Conservation (phyloP, 2,329 filamentous ascomycete genomes). For the Nannizziopsis barbatae region DNA sequence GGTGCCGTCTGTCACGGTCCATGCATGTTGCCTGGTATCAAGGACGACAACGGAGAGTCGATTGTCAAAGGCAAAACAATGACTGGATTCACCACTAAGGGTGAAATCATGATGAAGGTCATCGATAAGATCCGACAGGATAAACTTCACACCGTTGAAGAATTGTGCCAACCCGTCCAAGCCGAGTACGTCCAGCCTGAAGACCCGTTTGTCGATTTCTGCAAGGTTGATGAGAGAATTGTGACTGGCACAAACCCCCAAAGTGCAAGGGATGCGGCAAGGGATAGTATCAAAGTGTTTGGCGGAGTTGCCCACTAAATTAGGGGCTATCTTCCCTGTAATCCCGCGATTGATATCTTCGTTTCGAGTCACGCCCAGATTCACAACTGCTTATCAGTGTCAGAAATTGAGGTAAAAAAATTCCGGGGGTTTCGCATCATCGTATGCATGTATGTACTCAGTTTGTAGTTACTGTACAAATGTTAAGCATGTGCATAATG, state of each 20-base stretch:
- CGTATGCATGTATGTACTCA: neutral
- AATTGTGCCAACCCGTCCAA: constrained; percentile 9
- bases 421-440: neutral
- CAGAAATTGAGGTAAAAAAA: neutral
- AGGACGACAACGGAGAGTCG: constrained; percentile 23
- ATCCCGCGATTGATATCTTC: neutral
- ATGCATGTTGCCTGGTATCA: constrained; percentile 28
- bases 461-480: neutral
- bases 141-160: constrained; percentile 15
- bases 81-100: constrained; percentile 33
- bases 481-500: neutral
- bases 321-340: neutral
- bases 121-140: constrained; percentile 24
- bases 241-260: constrained; percentile 36
- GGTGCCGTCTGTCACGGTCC: constrained; percentile 34
- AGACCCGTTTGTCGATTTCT: constrained; percentile 15
- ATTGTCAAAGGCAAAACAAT: constrained; percentile 30
- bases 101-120: constrained; percentile 27
- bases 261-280: constrained; percentile 31
- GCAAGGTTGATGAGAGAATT: constrained; percentile 19
- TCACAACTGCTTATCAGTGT: too few species aligned
- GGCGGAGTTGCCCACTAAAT: constrained; percentile 19
- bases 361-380: too few species aligned
- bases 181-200: constrained; percentile 13
- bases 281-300: constrained; percentile 32